These are phyloP conservation scores for Diaporthe destruens DNA, from an alignment of 2,329 filamentous ascomycete species.

Conservation along the genomic window DNA sequence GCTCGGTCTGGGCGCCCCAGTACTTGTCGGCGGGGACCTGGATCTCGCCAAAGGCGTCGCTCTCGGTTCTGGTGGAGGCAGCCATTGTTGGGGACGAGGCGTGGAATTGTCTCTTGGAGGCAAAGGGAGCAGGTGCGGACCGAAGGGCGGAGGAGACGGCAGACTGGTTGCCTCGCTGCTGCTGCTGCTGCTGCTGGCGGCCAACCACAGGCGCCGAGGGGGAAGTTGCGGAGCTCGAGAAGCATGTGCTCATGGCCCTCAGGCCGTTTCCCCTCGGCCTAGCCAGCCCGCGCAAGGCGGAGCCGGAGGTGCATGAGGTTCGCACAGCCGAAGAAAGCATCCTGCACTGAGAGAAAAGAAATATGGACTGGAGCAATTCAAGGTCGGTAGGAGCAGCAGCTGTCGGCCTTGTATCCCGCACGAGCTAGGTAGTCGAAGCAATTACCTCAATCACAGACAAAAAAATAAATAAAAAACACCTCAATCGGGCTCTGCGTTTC, in stretches of 20 bases:
- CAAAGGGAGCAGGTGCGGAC: constrained; percentile 25
- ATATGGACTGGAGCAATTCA: background rate
- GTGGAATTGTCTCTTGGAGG: constrained; percentile 55
- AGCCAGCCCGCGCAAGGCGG: constrained; percentile 37
- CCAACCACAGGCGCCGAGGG: constrained; percentile 15
- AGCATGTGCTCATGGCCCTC: constrained; percentile 41
- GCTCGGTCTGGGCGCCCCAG: constrained; percentile 98
- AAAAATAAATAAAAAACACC: background rate
- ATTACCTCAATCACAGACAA: background rate
- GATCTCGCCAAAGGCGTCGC: constrained; percentile 97
- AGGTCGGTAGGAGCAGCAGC: background rate
- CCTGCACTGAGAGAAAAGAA: background rate
- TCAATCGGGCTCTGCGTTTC: constrained; percentile 24
- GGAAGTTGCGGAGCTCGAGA: constrained; percentile 27
- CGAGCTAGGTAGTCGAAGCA: background rate
- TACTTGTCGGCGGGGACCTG: constrained; percentile 93
- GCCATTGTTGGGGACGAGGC: constrained; percentile 63
- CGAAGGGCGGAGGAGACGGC: constrained; percentile 4
- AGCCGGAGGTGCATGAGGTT: constrained; percentile 34
- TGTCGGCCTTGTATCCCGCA: constrained; percentile 20
- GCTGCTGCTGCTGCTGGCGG: too few species aligned
- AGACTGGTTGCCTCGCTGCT: constrained; percentile 7
- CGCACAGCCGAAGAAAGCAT: constrained; percentile 41
- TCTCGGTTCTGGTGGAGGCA: constrained; percentile 81
- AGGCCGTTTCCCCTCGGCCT: constrained; percentile 41